Evolutionary conservation across 768 basidiomycete species (phyloP), one percentile per base, ranked within the genome.

Genomic region (Zangia roseola): DNA sequence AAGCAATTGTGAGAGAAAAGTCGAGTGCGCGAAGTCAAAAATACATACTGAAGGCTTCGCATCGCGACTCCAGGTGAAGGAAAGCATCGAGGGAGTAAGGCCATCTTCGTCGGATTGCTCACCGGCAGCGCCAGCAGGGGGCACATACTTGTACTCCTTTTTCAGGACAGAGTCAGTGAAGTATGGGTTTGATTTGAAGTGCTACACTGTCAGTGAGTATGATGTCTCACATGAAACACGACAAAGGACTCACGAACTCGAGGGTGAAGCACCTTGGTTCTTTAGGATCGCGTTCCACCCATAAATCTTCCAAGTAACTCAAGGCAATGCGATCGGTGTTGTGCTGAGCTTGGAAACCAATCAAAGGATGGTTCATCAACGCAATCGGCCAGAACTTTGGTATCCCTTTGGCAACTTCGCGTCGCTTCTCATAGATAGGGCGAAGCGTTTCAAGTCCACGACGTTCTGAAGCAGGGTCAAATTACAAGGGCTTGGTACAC

Each of bases 131-230:
- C 72, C 72, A 34, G 80, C 71, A 4, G 81, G 76, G 19, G 82
- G 75, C 12, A 77, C 67, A 63, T 81, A 87, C 65, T 84, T 88
- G 76, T 81, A 93, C 65, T 86, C 87, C 71, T 93, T 93, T 69
- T 82, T 89, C 63, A 93, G 67, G 33, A 91, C 79, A 39, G 72
- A 72, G 68, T 92, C 82, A 19, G 74, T 72, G 73, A 93, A 93
- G 72, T 81, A 89, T 19, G 88, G 88, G 71, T 93, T 93, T 62
- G 90, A 79, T 67, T 87, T 89, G 77, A 92, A 93, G 62, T 87
- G 63, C 91, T 93, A 38, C 17, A 43, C 13, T 17, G 19, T 25
- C 9, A 31, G 34, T 61, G 43, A 59, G 47, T n/a, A 39, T 42
- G 0, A 23, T 35, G 28, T n/a, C n/a, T n/a, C n/a, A 26, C 23